Base-by-base conservation (phyloP, 2,329 filamentous ascomycete species). In the Dactylellina haptotyla region DNA sequence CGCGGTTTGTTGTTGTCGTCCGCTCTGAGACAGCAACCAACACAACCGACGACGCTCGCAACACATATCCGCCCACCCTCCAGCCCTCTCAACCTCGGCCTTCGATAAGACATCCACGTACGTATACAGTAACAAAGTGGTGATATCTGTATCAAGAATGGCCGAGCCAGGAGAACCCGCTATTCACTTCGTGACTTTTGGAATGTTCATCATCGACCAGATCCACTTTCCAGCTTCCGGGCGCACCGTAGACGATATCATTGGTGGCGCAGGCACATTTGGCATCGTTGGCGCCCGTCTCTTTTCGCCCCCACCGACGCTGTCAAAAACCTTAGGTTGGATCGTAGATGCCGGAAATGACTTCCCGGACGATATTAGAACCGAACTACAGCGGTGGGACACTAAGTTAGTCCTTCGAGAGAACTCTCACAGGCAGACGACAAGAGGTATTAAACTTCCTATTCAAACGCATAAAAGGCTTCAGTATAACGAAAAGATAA, bases 241-340 rank as follows among this genome's bases (percentile, higher is more conserved):
- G 64, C 86, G 89, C 3, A 85, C 89, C 10, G 89, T 90, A 39
- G 87, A 86, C 77, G 86, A 94, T 79, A 86, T 97, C 18, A 84
- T 95, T n/a, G 95, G 95, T 58, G 95, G 95, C 23, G 95, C 90
- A 26, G 95, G 93, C 25, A 87, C 93, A 1, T 98, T 91, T 45
- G 72, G 74, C 69, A 92, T 93, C 5, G 84, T 98, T 4, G 95
- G 95, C 18, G 95, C 95, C 16, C 90, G 95, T 30, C 84, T 99
- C 53, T 90, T 97, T 80, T 94, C 92, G 3, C 91, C 92, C 1
- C 82, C 84, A 30, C 85, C 88, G 2, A 79, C 81, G 5, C 77
- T 84, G 48, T 90, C 92, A 20, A 84, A 83, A 37, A 85, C 86
- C 1, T 87, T 98, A 4, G 92, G 92, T 75, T 98, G 93, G 93